A percentile compares a stretch with the other conserved stretches of the same genome.
Evolutionary conservation across 169 alveolate genomes (phyloP).

Genomic region (Plasmodium yoelii): DNA sequence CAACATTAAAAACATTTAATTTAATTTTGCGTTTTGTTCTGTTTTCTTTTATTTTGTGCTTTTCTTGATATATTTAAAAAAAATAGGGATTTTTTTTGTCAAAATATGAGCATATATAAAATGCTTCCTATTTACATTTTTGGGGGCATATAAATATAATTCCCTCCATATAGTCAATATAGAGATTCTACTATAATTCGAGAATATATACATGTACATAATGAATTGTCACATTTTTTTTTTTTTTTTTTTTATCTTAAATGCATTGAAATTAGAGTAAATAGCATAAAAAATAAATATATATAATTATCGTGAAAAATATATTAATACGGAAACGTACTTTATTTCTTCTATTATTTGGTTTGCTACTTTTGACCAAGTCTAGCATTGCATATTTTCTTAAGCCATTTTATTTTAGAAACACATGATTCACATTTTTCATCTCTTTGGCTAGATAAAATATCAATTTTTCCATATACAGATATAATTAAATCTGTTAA

Average conservation of each 20-base stretch:
- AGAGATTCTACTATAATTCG: too few species aligned
- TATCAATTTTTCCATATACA: slow-evolving; percentile 76
- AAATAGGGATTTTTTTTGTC: too few species aligned
- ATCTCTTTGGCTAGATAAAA: slow-evolving; percentile 74
- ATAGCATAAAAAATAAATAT: too few species aligned
- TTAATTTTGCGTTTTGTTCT: slow-evolving; percentile 7
- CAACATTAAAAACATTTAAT: slow-evolving; percentile 10
- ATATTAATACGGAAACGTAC: slow-evolving; percentile 5
- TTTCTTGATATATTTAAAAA: too few species aligned
- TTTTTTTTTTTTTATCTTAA: too few species aligned
- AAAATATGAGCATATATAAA: too few species aligned
- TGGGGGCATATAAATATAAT: too few species aligned
- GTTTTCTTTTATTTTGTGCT: background rate
- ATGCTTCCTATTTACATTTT: too few species aligned
- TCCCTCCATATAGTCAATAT: too few species aligned
- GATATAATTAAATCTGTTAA: slow-evolving; percentile 72
- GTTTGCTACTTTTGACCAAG: slow-evolving; percentile 40
- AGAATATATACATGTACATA: too few species aligned
- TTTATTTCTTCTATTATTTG: background rate
- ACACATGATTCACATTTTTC: slow-evolving; percentile 76
- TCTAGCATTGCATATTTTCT: slow-evolving; percentile 69
- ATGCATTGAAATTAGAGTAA: too few species aligned
- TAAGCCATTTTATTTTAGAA: slow-evolving; percentile 74
- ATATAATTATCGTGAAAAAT: background rate
- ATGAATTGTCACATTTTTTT: too few species aligned